Conservation (phyloP, 2,329 filamentous ascomycete genomes). For the Aureobasidium mangrovei region DNA sequence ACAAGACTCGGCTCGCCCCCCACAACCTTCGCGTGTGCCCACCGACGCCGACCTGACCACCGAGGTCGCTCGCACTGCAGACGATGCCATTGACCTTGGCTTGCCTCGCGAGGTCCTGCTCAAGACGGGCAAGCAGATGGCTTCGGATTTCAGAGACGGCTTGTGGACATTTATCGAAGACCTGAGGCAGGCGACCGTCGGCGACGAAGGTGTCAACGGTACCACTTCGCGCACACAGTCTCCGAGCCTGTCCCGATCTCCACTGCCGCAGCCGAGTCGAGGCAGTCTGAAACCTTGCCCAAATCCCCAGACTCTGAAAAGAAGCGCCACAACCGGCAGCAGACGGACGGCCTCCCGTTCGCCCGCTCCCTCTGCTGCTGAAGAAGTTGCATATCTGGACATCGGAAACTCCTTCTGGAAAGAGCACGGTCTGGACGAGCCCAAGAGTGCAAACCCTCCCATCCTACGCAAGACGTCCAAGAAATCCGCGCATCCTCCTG, state of each 20-base stretch:
- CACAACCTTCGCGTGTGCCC: conserved; percentile 4
- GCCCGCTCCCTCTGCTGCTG: background rate
- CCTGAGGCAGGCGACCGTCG: conserved; percentile 87
- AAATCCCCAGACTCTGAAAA: background rate
- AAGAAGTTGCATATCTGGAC: conserved; percentile 22
- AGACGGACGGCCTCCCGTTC: conserved; percentile 3
- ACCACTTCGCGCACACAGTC: conserved; percentile 11
- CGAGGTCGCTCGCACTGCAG: conserved; percentile 27
- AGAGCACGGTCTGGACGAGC: conserved; percentile 33
- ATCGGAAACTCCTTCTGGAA: conserved; percentile 37
- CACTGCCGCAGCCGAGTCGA: background rate
- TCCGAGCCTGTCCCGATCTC: conserved; percentile 3
- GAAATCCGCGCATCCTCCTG: conserved; percentile 17
- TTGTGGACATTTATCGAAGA: conserved; percentile 94
- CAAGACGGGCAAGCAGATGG: conserved; percentile 63
- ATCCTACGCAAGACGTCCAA: conserved; percentile 11
- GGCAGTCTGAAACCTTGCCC: background rate
- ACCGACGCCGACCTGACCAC: conserved; percentile 19
- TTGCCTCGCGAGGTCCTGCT: conserved; percentile 44
- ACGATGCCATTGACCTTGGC: conserved; percentile 20
- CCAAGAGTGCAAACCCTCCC: conserved; percentile 19
- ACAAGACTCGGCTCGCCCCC: conserved; percentile 5
- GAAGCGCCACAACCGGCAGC: conserved; percentile 12
- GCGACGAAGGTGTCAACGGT: conserved; percentile 60
- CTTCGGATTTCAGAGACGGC: conserved; percentile 80